Evolutionary conservation across 495 filamentous ascomycete genomes (phyloP), one percentile per base, ranked within the genome.

Genomic region (Penicillium coprophilum): DNA sequence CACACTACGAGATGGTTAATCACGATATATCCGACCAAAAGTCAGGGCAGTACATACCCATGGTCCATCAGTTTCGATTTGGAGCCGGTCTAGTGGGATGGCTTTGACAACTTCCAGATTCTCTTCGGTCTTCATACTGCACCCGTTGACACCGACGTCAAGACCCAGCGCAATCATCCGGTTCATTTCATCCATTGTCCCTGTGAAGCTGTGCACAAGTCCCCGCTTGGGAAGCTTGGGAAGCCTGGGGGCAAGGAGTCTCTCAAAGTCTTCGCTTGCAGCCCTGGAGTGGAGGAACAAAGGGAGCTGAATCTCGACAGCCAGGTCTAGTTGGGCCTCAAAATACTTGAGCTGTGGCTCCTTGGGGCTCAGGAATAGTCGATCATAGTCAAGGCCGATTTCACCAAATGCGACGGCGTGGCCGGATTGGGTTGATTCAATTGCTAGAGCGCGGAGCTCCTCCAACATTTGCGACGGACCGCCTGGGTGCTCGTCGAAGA

Each of bases 321-420:
- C 92, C 11, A 97, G 77, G 23, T 87, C 84, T 6, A 88, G 83
- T 66, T 97, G 94, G 6, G 80, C 80, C 4, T 83, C 82, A 67
- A 98, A 98, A 57, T 90, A 95, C 60, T 88, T 86, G 8, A 92
- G 79, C 66, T 98, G 94, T 5, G 84, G 77, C 24, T 91, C 87
- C 46, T 84, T 87, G 1, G 83, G 78, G 62, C 84, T 88, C 63
- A 92, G 85, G 63, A 87, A 87, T 12, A 98, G 74, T 3, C 94
- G 83, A 71, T 98, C 94, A 67, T 97, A 98, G 72, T 98, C 94
- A 1, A 98, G 84, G 9, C 94, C 94, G 53, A 98, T 91, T 67
- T 98, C 94, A 40, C 94, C 94, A 67, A 97, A 96, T 20, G 94
- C 95, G 12, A 90, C 86, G 19, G 80, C 78, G 27, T 79, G 79